Percentiles rank a stretch among this genome's conserved stretches.
Evolutionary conservation across 208 protist species (phyloP).

Genomic region (Acanthamoeba healyi): DNA sequence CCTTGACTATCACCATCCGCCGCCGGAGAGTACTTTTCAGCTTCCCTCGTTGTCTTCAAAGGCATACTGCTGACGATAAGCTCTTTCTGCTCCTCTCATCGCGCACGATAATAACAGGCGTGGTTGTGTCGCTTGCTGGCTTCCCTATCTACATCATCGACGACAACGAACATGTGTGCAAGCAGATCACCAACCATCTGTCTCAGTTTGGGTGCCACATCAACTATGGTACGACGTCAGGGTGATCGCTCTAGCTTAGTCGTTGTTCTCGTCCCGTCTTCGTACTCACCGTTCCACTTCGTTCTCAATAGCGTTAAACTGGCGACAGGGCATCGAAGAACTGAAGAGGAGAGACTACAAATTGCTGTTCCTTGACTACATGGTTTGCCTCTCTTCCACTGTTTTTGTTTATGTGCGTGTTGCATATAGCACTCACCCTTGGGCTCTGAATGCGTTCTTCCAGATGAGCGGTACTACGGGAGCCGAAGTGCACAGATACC

Average conservation of each 20-base stretch:
- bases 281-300: not conserved
- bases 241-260: not conserved
- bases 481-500: constrained; percentile 2
- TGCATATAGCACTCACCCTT: not conserved
- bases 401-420: not conserved
- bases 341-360: constrained; percentile 41
- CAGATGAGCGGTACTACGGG: constrained; percentile 54
- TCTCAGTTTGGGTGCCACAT: constrained; percentile 30
- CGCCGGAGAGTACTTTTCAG: not conserved
- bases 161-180: constrained; percentile 58
- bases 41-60: not conserved
- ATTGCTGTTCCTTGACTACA: constrained; percentile 66
- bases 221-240: not conserved
- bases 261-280: not conserved
- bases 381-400: not conserved
- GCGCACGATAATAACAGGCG: not conserved
- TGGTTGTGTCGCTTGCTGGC: constrained; percentile 50
- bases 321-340: constrained; percentile 29
- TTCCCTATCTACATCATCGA: constrained; percentile 69
- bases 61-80: no score
- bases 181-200: constrained; percentile 29
- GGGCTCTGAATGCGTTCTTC: not conserved
- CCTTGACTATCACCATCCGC: constrained; percentile 46
- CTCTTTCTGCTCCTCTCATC: not conserved
- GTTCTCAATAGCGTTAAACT: constrained; percentile 24